Conservation (phyloP, 352 stramenopile genomes). For the Albugo candida region DNA sequence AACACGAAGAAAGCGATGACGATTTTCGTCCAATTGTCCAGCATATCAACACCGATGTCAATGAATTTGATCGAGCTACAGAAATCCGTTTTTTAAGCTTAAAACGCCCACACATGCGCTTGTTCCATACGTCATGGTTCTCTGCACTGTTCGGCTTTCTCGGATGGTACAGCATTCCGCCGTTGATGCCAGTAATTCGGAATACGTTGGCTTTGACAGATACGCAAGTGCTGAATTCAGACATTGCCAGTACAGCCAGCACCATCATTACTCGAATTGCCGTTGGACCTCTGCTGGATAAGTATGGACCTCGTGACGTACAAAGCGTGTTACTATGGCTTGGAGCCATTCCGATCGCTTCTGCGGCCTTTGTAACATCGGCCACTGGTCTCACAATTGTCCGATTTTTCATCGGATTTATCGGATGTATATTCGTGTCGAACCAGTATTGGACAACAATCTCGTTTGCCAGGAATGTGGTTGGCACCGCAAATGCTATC, state of each 20-base stretch:
- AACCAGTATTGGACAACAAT: conserved; percentile 89
- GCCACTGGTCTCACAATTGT: conserved; percentile 55
- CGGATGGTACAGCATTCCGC: conserved; percentile 89
- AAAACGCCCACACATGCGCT: conserved; percentile 84
- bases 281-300: conserved; percentile 84
- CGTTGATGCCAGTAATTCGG: conserved; percentile 84
- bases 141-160: conserved; percentile 87
- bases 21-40: too few species aligned
- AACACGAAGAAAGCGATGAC: too few species aligned
- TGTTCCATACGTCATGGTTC: conserved; percentile 85
- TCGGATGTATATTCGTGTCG: conserved; percentile 87
- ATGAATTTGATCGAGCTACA: conserved; percentile 46
- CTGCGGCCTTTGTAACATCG: conserved; percentile 74
- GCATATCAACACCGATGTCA: conserved; percentile 14
- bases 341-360: conserved; percentile 70
- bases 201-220: conserved; percentile 67
- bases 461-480: conserved; percentile 89
- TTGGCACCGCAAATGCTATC: conserved; percentile 85
- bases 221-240: conserved; percentile 79
- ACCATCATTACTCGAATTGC: conserved; percentile 87
- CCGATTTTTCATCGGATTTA: conserved; percentile 89
- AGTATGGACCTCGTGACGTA: conserved; percentile 71
- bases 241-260: conserved; percentile 80
- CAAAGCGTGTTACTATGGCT: conserved; percentile 69
- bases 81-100: conserved; percentile 66